phyloP scores from a whole-genome alignment of 805 yeast genomes.

The Sugiyamaella smithiae region DNA sequence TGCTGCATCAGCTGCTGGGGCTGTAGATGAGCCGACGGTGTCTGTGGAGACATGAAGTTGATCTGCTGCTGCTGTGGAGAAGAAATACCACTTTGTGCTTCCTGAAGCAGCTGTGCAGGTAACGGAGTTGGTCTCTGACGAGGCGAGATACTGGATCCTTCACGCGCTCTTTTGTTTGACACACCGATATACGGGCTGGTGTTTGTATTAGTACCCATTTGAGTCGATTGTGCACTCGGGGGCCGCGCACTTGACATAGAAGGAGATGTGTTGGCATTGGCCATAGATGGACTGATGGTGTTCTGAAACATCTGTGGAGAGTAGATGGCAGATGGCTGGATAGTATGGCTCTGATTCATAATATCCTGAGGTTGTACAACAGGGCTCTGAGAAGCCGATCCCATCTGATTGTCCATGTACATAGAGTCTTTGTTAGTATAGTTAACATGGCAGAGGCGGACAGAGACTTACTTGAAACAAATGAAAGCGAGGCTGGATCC shows the following conservation, averaged over 20 bases:
- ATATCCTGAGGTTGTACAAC: slow-evolving; percentile 1
- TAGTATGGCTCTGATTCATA: slow-evolving; percentile 9
- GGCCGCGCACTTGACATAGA: slow-evolving; percentile 4
- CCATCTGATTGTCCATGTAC: slow-evolving; percentile 1
- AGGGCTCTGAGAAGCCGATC: slow-evolving; percentile 1
- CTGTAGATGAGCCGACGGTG: slow-evolving; percentile 70
- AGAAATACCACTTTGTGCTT: slow-evolving; percentile 21
- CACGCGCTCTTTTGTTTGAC: slow-evolving; percentile 15
- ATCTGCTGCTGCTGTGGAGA: slow-evolving; percentile 19
- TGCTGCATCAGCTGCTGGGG: slow-evolving; percentile 6
- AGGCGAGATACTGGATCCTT: slow-evolving; percentile 18
- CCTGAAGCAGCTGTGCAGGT: slow-evolving; percentile 26
- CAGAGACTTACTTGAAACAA: slow-evolving; percentile 4
- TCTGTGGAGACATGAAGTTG: slow-evolving; percentile 70
- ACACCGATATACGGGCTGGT: slow-evolving; percentile 12
- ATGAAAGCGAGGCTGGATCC: slow-evolving; percentile 17
- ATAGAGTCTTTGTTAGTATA: slow-evolving; percentile 4
- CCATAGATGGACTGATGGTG: slow-evolving; percentile 18
- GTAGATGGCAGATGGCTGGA: slow-evolving; percentile 21
- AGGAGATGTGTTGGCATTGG: slow-evolving; percentile 9
- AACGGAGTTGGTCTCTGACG: slow-evolving; percentile 24
- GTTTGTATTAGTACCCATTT: not conserved
- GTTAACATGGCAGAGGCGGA: not conserved
- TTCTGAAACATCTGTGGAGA: slow-evolving; percentile 19
- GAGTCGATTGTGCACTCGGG: slow-evolving; percentile 2